A percentile compares a stretch with the other conserved stretches of the same genome.
Evolutionary conservation across 2,329 filamentous ascomycete genomes (phyloP).

Genomic region (Curvularia sp.): DNA sequence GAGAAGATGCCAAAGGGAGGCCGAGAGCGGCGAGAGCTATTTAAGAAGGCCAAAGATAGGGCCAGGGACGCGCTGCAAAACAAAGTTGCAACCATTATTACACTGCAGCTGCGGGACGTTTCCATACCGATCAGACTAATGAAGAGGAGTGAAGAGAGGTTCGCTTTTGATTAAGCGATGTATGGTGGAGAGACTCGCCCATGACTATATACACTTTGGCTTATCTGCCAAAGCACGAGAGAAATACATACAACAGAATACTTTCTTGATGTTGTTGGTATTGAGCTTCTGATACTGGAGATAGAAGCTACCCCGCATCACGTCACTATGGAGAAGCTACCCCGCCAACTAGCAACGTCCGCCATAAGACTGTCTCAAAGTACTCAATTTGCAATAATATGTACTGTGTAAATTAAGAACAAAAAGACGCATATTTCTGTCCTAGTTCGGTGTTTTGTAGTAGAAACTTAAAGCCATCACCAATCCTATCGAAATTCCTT

Average conservation of each 20-base stretch:
- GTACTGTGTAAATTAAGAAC: not conserved
- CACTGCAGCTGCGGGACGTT: constrained; percentile 70
- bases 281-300: not conserved
- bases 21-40: constrained; percentile 64
- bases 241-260: not conserved
- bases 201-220: not conserved
- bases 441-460: too few species aligned
- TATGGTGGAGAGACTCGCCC: not conserved
- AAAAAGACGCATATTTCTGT: not conserved
- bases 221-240: not conserved
- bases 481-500: not conserved
- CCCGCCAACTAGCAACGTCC: constrained; percentile 16
- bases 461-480: not conserved
- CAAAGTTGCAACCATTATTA: constrained; percentile 69
- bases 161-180: constrained; percentile 52
- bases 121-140: constrained; percentile 73
- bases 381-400: constrained; percentile 8
- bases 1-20: constrained; percentile 48
- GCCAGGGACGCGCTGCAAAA: constrained; percentile 61
- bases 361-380: constrained; percentile 3
- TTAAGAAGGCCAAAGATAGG: constrained; percentile 66
- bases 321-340: constrained; percentile 27
- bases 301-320: constrained; percentile 30
- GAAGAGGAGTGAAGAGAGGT: constrained; percentile 73
- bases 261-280: not conserved